Evolutionary conservation across 2,329 filamentous ascomycete species (phyloP).

Genomic region (Trichoderma sp.): DNA sequence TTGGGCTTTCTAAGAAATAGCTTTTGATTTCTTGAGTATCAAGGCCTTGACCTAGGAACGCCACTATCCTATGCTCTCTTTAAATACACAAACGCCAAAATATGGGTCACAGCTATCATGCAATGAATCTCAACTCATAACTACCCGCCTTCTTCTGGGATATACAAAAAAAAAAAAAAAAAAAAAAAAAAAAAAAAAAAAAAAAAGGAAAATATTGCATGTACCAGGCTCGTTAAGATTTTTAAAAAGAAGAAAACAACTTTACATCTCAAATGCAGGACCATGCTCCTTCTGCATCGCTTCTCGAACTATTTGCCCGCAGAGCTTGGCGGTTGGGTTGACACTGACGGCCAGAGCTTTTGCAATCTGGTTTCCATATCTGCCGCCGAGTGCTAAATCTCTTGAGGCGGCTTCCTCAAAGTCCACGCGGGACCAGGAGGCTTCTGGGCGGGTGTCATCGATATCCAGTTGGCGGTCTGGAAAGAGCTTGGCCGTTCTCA

Average conservation of each 20-base stretch:
- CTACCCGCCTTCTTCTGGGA: background rate
- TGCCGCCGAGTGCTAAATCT: conserved; percentile 65
- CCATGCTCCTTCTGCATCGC: conserved; percentile 71
- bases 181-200: background rate
- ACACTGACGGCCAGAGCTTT: conserved; percentile 64
- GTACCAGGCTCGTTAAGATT: background rate
- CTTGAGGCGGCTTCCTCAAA: conserved; percentile 65
- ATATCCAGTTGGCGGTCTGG: conserved; percentile 42
- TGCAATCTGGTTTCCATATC: conserved; percentile 66
- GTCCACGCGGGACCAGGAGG: conserved; percentile 53
- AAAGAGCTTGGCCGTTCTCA: conserved; percentile 57
- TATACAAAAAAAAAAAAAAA: background rate
- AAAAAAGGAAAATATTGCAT: background rate
- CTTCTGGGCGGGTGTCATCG: conserved; percentile 46
- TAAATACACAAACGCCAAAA: conserved; percentile 7
- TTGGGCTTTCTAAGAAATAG: conserved; percentile 34
- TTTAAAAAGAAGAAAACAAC: background rate
- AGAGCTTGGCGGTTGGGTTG: conserved; percentile 70
- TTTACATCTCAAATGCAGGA: conserved; percentile 45
- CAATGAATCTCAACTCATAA: background rate
- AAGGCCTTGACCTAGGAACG: background rate
- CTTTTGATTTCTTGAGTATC: conserved; percentile 15
- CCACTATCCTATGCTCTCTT: conserved; percentile 6
- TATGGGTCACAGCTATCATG: background rate
- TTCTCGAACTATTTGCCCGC: conserved; percentile 68